A percentile compares a stretch with the other conserved stretches of the same genome.
phyloP scores from a whole-genome alignment of 768 basidiomycete genomes.

The Lenzites betulinus region DNA sequence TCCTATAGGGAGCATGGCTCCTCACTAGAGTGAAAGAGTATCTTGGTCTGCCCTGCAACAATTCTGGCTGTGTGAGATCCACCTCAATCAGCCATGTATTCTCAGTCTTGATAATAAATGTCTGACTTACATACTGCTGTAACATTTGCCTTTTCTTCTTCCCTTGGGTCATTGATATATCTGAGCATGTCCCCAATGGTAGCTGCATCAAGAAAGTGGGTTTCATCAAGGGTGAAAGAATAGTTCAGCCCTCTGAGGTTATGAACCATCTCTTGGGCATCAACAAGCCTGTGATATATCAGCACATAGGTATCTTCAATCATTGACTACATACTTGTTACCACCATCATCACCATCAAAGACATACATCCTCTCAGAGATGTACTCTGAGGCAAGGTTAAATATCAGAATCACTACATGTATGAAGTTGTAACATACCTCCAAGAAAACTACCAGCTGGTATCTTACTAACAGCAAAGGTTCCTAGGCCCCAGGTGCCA shows the following conservation, averaged over 20 bases:
- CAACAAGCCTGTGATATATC: background rate
- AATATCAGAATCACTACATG: background rate
- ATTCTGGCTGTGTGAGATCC: constrained; percentile 32
- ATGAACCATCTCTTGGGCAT: background rate
- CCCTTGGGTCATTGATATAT: constrained; percentile 42
- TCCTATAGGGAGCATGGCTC: background rate
- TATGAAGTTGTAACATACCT: constrained; percentile 20
- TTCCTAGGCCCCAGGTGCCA: constrained; percentile 46
- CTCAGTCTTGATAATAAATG: background rate
- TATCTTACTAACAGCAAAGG: constrained; percentile 41
- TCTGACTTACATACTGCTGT: constrained; percentile 30
- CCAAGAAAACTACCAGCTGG: constrained; percentile 34
- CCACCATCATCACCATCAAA: background rate
- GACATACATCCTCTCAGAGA: constrained; percentile 7
- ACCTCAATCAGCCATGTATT: background rate
- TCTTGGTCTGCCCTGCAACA: constrained; percentile 39
- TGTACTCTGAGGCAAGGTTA: constrained; percentile 14
- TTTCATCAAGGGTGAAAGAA: constrained; percentile 29
- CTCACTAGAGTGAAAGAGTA: constrained; percentile 42
- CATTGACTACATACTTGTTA: background rate
- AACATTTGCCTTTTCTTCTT: constrained; percentile 15
- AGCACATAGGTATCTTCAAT: no score
- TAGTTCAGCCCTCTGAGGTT: constrained; percentile 36
- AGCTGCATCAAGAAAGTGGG: constrained; percentile 40
- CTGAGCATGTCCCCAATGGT: constrained; percentile 45